Conservation (phyloP, 2,329 filamentous ascomycete genomes). For the Madurella mycetomatis region DNA sequence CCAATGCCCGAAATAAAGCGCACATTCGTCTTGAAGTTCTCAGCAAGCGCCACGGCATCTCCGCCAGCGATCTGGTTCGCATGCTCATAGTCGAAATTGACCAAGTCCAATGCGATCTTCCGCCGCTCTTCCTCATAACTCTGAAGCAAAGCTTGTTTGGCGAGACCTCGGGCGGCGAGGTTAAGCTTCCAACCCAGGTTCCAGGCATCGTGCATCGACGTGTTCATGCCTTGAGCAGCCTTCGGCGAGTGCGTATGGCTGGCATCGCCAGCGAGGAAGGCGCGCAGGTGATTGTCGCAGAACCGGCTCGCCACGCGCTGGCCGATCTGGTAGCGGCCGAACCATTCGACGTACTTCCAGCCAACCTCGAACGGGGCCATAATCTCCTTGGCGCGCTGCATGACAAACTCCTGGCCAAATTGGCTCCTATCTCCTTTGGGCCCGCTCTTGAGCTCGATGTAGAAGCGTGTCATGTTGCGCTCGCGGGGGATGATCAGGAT, state of each 20-base stretch:
- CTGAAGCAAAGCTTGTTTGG: slow-evolving; percentile 49
- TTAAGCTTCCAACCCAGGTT: slow-evolving; percentile 55
- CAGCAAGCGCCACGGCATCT: slow-evolving; percentile 53
- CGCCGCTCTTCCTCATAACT: slow-evolving; percentile 62
- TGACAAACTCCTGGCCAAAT: slow-evolving; percentile 63
- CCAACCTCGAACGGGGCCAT: slow-evolving; percentile 54
- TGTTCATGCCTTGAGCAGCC: slow-evolving; percentile 66
- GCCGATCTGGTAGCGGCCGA: slow-evolving; percentile 66
- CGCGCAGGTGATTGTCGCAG: slow-evolving; percentile 54
- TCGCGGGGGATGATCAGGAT: slow-evolving; percentile 72
- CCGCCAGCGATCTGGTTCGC: slow-evolving; percentile 50
- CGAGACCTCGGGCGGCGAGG: slow-evolving; percentile 51
- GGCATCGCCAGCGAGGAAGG: slow-evolving; percentile 68
- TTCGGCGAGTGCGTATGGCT: slow-evolving; percentile 70
- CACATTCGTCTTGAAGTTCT: slow-evolving; percentile 63
- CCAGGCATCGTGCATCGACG: slow-evolving; percentile 56
- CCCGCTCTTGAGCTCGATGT: slow-evolving; percentile 51
- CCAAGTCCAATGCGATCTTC: slow-evolving; percentile 55
- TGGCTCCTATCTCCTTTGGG: slow-evolving; percentile 39
- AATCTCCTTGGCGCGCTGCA: slow-evolving; percentile 59
- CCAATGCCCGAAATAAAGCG: slow-evolving; percentile 65
- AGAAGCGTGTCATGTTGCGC: slow-evolving; percentile 64
- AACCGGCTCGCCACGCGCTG: slow-evolving; percentile 69
- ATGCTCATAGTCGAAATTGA: slow-evolving; percentile 53
- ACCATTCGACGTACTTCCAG: slow-evolving; percentile 63